Evolutionary conservation across 2,329 filamentous ascomycete species (phyloP).

Genomic region (Nemania diffusa): DNA sequence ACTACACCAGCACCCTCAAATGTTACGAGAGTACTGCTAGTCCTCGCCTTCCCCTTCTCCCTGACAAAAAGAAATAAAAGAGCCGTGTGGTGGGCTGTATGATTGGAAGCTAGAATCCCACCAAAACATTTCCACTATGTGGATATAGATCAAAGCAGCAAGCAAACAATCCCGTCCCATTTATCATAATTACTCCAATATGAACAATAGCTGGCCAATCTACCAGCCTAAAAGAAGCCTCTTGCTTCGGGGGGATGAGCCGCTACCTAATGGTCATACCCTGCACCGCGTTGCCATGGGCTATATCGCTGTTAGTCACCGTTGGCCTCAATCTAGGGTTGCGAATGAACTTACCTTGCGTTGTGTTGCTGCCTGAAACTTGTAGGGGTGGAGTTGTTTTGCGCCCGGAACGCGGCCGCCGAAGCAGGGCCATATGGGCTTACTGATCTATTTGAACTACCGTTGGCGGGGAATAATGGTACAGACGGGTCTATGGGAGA

Average conservation of each 20-base stretch:
- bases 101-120: constrained; percentile 40
- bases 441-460: constrained; percentile 41
- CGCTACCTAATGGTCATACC: constrained; percentile 60
- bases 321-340: background rate
- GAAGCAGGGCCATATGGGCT: constrained; percentile 50
- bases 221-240: constrained; percentile 43
- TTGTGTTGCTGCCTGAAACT: constrained; percentile 56
- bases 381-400: constrained; percentile 55
- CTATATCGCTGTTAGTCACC: constrained; percentile 48
- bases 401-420: constrained; percentile 50
- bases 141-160: constrained; percentile 46
- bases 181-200: constrained; percentile 47
- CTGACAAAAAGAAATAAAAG: constrained; percentile 13
- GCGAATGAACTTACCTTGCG: constrained; percentile 54
- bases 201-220: constrained; percentile 41
- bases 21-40: constrained; percentile 13
- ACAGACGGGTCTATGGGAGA: constrained; percentile 63
- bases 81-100: constrained; percentile 27
- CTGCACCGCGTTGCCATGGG: constrained; percentile 67
- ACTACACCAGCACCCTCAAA: constrained; percentile 1
- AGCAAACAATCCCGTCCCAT: constrained; percentile 45
- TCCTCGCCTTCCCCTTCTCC: constrained; percentile 14
- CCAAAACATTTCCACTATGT: constrained; percentile 38
- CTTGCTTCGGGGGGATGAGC: constrained; percentile 38
- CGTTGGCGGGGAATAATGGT: constrained; percentile 60